Percentiles rank a stretch among this genome's conserved stretches.
These are phyloP conservation scores for Colletotrichum sp. DNA, from an alignment of 2,329 filamentous ascomycete species.

Conservation along the genomic window DNA sequence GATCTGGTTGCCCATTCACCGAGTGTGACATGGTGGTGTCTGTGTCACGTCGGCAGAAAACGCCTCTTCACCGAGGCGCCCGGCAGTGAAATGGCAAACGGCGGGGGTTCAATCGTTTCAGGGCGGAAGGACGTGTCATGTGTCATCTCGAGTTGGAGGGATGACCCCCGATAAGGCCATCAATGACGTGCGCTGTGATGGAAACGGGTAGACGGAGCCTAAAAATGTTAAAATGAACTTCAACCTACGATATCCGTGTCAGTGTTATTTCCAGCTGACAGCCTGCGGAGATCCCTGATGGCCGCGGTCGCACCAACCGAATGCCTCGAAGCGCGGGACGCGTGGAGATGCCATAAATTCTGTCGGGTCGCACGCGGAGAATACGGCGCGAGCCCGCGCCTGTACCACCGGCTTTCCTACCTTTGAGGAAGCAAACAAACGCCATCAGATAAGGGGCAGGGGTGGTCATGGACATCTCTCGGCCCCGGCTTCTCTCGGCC, in stretches of 20 bases:
- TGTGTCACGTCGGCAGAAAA: background rate
- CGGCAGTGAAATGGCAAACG: background rate
- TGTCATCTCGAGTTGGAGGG: background rate
- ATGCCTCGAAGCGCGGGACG: background rate
- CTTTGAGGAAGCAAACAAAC: background rate
- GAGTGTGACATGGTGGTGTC: background rate
- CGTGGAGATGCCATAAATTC: background rate
- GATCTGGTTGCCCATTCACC: conserved; percentile 5
- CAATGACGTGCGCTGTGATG: background rate
- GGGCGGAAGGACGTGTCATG: background rate
- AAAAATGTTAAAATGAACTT: background rate
- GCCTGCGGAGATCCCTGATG: background rate
- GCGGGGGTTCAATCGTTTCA: background rate
- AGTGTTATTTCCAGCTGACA: background rate
- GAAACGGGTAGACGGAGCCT: background rate
- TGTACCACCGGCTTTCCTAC: background rate
- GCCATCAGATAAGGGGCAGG: background rate
- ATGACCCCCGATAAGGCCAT: background rate
- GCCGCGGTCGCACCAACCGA: background rate
- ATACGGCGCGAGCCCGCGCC: background rate
- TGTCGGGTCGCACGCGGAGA: background rate
- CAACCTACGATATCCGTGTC: background rate
- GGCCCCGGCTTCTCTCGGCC: background rate
- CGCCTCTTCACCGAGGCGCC: background rate
- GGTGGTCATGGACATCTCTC: background rate